Percentiles rank a stretch among this genome's conserved stretches.
Evolutionary conservation across 2,329 filamentous ascomycete species (phyloP).

Genomic region (Verticillium dahliae): DNA sequence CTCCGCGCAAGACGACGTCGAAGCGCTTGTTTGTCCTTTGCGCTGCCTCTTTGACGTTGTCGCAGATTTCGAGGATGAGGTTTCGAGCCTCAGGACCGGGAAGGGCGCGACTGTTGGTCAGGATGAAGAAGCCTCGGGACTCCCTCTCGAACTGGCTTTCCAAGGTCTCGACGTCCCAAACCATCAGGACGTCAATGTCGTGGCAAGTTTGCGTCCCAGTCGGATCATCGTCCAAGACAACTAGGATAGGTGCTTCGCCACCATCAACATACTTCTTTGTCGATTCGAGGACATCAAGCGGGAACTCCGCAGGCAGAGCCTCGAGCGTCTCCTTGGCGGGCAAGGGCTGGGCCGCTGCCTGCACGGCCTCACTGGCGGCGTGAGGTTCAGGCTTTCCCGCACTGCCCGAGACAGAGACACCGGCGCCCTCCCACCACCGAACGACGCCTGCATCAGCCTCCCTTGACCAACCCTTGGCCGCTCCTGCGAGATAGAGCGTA

Average conservation of each 20-base stretch:
- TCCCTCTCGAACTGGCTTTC: conserved; percentile 8
- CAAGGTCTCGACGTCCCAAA: conserved; percentile 34
- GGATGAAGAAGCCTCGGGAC: conserved; percentile 48
- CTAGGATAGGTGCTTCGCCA: conserved; percentile 17
- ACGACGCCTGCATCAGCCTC: conserved; percentile 27
- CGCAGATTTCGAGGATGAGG: conserved; percentile 44
- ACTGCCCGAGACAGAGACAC: conserved; percentile 12
- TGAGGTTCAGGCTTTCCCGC: conserved; percentile 2
- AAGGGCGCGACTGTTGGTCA: conserved; percentile 52
- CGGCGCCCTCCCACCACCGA: conserved; percentile 29
- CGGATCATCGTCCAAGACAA: conserved; percentile 47
- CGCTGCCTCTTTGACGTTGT: conserved; percentile 38
- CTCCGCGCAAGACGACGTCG: conserved; percentile 50
- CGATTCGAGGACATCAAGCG: conserved; percentile 13
- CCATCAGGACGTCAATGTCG: conserved; percentile 46
- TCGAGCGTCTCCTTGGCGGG: conserved; percentile 15
- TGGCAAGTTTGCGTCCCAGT: conserved; percentile 59
- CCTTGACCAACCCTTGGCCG: conserved; percentile 21
- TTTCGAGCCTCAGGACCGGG: conserved; percentile 37
- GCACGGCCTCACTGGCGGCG: not conserved
- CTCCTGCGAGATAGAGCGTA: conserved; percentile 24
- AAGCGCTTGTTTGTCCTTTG: conserved; percentile 29
- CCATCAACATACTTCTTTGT: conserved; percentile 12
- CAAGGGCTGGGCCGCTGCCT: conserved; percentile 3
- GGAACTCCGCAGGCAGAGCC: conserved; percentile 15